A percentile compares a stretch with the other conserved stretches of the same genome.
Conservation (phyloP, 176 grass and related monocot genomes). For the Musa schizocarpa region DNA sequence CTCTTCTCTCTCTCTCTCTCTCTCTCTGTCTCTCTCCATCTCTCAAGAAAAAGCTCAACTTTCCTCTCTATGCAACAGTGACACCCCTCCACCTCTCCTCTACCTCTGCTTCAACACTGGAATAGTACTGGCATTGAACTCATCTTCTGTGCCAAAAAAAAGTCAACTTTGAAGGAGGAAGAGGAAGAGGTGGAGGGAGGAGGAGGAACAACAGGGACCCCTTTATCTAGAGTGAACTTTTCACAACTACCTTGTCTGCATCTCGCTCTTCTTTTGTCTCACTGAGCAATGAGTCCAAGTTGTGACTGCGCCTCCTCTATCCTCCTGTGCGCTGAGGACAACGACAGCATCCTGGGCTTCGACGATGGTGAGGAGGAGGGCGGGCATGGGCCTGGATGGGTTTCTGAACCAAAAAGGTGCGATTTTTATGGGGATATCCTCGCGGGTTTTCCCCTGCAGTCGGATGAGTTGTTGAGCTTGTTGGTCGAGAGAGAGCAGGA, state of each 20-base stretch:
- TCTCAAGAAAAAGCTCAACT: slow-evolving; percentile 24
- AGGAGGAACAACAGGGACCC: neutral
- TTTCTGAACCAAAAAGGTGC: slow-evolving; percentile 21
- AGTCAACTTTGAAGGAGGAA: slow-evolving; percentile 11
- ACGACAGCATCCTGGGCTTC: slow-evolving; percentile 49
- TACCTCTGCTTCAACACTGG: neutral
- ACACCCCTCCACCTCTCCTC: neutral
- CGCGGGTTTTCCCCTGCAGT: slow-evolving; percentile 48
- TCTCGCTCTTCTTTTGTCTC: neutral
- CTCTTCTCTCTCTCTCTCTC: neutral
- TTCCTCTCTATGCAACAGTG: slow-evolving; percentile 18
- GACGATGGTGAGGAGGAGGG: slow-evolving; percentile 29
- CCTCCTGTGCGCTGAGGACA: slow-evolving; percentile 88
- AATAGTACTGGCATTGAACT: neutral
- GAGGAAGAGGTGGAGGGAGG: neutral
- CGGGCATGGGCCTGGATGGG: neutral
- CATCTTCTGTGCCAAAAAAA: slow-evolving; percentile 13
- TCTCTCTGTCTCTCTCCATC: slow-evolving; percentile 14
- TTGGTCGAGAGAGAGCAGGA: slow-evolving; percentile 46
- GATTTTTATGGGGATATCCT: slow-evolving; percentile 32
- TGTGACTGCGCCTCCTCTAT: slow-evolving; percentile 53
- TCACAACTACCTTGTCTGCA: neutral
- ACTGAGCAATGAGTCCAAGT: slow-evolving; percentile 47
- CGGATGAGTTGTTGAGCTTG: slow-evolving; percentile 47
- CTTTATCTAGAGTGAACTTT: neutral